phyloP scores from a whole-genome alignment of 495 filamentous ascomycete species.

The Neurospora sp. region DNA sequence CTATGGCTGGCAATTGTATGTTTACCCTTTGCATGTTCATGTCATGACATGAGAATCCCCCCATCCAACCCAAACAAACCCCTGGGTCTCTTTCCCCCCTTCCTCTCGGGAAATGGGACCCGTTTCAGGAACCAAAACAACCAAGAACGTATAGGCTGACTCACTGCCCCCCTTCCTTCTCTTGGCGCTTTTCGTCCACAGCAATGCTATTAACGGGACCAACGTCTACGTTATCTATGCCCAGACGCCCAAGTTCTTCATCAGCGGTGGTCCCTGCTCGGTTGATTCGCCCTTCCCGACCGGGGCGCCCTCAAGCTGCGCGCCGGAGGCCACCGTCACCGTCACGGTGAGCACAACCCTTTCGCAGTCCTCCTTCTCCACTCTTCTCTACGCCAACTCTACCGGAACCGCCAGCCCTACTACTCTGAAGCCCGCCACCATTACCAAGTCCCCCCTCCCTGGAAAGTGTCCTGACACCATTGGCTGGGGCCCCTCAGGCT shows the following conservation, averaged over 20 bases:
- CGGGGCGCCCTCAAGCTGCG: conserved; percentile 9
- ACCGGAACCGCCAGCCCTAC: conserved; percentile 3
- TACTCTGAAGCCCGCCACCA: neutral
- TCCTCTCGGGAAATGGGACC: neutral
- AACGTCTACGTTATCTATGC: conserved; percentile 41
- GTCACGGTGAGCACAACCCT: conserved; percentile 21
- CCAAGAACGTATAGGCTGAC: neutral
- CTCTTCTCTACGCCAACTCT: conserved; percentile 2
- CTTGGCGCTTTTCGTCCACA: neutral
- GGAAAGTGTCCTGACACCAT: conserved; percentile 21
- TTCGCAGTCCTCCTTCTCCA: conserved; percentile 3
- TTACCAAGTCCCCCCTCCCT: conserved; percentile 1
- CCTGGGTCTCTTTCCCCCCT: neutral
- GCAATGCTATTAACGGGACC: conserved; percentile 40
- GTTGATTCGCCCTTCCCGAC: conserved; percentile 4
- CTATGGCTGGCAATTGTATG: conserved; percentile 36
- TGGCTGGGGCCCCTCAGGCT: conserved; percentile 19
- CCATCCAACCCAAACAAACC: neutral
- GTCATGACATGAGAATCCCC: neutral
- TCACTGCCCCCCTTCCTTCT: neutral
- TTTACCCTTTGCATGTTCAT: neutral
- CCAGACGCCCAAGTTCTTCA: conserved; percentile 32
- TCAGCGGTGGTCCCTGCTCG: conserved; percentile 16
- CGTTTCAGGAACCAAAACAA: neutral
- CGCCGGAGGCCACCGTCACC: conserved; percentile 18